These are phyloP conservation scores for Mycena maculata DNA, from an alignment of 768 basidiomycete genomes.

Conservation along the genomic window DNA sequence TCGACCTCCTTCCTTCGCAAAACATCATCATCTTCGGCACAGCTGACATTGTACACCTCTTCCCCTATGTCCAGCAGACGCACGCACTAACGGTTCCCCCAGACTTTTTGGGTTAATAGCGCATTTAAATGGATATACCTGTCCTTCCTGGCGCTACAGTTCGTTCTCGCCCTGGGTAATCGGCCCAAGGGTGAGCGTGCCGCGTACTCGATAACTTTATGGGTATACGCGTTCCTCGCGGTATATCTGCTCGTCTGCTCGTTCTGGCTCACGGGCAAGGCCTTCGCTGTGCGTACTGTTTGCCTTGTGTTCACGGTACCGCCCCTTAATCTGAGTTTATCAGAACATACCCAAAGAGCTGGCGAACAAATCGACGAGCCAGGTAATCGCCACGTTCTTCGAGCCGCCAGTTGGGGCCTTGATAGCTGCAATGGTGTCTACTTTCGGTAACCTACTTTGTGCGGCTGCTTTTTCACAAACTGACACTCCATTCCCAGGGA, in stretches of 20 bases:
- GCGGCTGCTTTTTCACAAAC: neutral
- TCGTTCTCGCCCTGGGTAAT: slow-evolving; percentile 57
- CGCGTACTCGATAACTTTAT: slow-evolving; percentile 73
- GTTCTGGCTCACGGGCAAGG: slow-evolving; percentile 81
- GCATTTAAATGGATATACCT: slow-evolving; percentile 90
- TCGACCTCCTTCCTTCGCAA: slow-evolving; percentile 79
- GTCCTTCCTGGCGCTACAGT: slow-evolving; percentile 82
- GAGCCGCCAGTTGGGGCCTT: slow-evolving; percentile 81
- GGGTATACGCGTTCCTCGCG: slow-evolving; percentile 87
- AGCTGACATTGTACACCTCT: slow-evolving; percentile 65
- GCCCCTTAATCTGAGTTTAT: neutral
- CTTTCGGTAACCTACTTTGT: slow-evolving; percentile 69
- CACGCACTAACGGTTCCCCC: slow-evolving; percentile 3
- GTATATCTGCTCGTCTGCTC: slow-evolving; percentile 91
- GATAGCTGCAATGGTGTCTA: slow-evolving; percentile 89
- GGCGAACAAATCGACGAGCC: slow-evolving; percentile 56
- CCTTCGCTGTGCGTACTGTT: slow-evolving; percentile 72
- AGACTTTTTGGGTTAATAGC: slow-evolving; percentile 93
- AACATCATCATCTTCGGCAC: slow-evolving; percentile 77
- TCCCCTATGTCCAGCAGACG: neutral
- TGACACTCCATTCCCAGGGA: slow-evolving; percentile 41
- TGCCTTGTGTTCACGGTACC: slow-evolving; percentile 35
- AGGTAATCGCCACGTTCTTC: slow-evolving; percentile 74
- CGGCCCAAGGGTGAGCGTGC: slow-evolving; percentile 78
- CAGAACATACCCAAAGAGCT: slow-evolving; percentile 67